Evolutionary conservation across 75 land plant species (phyloP).

Genomic region (Sequoiadendron giganteum): DNA sequence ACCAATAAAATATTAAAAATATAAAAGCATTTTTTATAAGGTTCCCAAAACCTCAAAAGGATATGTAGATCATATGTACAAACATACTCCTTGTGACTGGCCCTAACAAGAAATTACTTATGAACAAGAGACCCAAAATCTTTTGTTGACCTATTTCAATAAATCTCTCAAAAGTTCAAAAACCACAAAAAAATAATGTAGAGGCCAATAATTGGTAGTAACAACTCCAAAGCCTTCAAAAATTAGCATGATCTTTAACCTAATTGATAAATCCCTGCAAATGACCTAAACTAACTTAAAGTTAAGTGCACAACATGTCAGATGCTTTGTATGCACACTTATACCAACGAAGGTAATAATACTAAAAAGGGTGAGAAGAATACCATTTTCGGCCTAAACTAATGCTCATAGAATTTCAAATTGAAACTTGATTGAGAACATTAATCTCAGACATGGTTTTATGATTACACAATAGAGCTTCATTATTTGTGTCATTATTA

Average conservation of each 20-base stretch:
- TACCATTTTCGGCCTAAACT: too few relatives aligned
- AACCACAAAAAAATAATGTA: too few relatives aligned
- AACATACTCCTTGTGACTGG: background rate
- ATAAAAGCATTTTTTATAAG: background rate
- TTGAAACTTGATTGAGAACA: background rate
- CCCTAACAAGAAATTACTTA: background rate
- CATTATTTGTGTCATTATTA: slow-evolving; percentile 36
- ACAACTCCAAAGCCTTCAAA: background rate
- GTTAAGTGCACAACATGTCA: background rate
- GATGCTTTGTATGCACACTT: too few relatives aligned
- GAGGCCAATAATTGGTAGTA: background rate
- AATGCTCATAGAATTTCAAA: background rate
- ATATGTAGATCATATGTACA: background rate
- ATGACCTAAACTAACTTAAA: background rate
- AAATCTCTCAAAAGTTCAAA: too few relatives aligned
- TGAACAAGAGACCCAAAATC: background rate
- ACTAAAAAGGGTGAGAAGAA: too few relatives aligned
- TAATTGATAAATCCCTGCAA: background rate
- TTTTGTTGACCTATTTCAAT: too few relatives aligned
- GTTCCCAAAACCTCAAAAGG: background rate
- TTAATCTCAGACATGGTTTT: background rate
- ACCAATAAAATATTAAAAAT: background rate
- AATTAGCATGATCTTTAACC: background rate
- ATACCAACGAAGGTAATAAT: too few relatives aligned
- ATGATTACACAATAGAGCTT: background rate